Base-by-base conservation (phyloP, 306 rosid genomes). In the Begonia fuchsioides region DNA sequence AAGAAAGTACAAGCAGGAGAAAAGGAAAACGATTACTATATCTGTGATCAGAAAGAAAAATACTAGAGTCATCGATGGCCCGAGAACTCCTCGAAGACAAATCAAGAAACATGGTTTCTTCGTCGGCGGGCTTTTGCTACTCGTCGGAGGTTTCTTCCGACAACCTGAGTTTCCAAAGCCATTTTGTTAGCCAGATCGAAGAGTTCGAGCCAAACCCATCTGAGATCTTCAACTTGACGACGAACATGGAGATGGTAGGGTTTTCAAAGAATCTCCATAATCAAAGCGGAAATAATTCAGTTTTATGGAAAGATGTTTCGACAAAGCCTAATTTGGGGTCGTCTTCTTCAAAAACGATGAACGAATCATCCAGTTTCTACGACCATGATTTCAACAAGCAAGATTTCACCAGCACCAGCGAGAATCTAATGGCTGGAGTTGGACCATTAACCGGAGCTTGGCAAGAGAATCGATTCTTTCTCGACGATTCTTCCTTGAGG, bases 211-310 rank as follows among this genome's bases (percentile, higher is more conserved):
- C 82, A 14, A 82, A 72, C 56, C 68, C 77, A 2, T 73, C 64
- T 2, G 85, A 80, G 60, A 83, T 87, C 65, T 80, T 77, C 76
- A 83, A 73, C 70, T 69, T 86, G 66, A 71, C 78, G 46, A 68
- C 87, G 1, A 79, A 81, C 44, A 81, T 85, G 78, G 93, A 78
- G 50, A 41, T 73, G 80, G 71, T 75, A 66, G 93, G 85, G 39
- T 85, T 81, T 55, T 59, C 87, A 9, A 79, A 68, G 71, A 66
- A 64, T 50, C 70, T 54, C 16, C 68, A 64, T 39, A 64, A 57
- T 10, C 45, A 41, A n/a, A 41, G n/a, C 45, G 45, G 14, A 41
- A 41, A 13, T 41, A 41, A 41, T 6, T n/a, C 45, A 41, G 45
- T n/a, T 41, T 41, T 41, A 0, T 41, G 45, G 45, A 41, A 41